Percentiles rank a stretch among this genome's conserved stretches.
Conservation (phyloP, 768 basidiomycete genomes). For the Daedalea quercina region DNA sequence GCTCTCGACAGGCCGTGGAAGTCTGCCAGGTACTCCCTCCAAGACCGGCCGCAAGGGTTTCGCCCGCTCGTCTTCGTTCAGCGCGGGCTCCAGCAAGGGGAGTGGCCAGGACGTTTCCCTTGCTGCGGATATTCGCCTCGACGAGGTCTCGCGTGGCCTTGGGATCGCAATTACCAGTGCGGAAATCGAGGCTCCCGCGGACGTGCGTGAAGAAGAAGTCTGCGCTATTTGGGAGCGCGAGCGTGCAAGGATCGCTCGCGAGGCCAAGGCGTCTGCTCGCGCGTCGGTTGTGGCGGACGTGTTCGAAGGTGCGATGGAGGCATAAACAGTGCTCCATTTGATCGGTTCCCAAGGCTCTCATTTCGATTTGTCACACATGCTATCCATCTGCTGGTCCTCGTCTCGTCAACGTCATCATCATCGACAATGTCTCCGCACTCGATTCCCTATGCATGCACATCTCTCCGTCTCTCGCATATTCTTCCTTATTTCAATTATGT, state of each 20-base stretch:
- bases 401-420: not conserved
- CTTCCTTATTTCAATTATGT: not conserved
- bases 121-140: constrained; percentile 54
- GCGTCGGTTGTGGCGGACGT: constrained; percentile 10
- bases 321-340: constrained; percentile 20
- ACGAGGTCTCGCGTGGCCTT: constrained; percentile 67
- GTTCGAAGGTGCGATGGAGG: constrained; percentile 41
- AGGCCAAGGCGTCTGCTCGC: constrained; percentile 29
- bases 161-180: constrained; percentile 34
- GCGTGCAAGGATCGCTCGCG: constrained; percentile 35
- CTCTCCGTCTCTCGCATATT: not conserved
- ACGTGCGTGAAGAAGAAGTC: constrained; percentile 45
- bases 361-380: not conserved
- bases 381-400: not conserved
- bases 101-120: constrained; percentile 42
- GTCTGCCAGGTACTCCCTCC: constrained; percentile 29
- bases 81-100: constrained; percentile 24
- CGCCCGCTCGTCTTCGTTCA: constrained; percentile 54
- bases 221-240: constrained; percentile 50
- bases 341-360: not conserved
- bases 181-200: constrained; percentile 19
- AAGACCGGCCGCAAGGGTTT: constrained; percentile 47
- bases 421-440: not conserved
- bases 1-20: constrained; percentile 27
- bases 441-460: not conserved